Evolutionary conservation across 371 early-diverging fungal species (phyloP).

Genomic region (Rhizomucor pusillus): DNA sequence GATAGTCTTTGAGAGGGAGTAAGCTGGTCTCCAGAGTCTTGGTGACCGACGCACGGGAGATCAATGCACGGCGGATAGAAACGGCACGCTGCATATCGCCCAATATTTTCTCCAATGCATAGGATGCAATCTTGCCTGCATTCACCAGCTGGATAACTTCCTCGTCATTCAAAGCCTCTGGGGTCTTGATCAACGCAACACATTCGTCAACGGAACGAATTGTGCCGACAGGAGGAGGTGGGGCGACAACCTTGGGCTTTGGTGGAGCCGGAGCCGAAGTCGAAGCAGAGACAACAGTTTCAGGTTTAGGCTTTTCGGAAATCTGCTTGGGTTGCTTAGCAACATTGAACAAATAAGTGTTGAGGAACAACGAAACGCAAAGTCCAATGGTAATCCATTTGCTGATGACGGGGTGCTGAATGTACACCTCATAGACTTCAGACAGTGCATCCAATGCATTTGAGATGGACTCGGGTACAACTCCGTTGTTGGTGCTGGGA

Average conservation of each 20-base stretch:
- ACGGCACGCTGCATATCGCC: constrained; percentile 81
- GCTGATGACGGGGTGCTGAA: constrained; percentile 59
- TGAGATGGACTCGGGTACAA: constrained; percentile 33
- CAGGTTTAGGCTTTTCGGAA: constrained; percentile 1
- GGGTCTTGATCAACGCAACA: constrained; percentile 49
- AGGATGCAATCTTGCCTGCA: constrained; percentile 72
- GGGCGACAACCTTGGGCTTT: background rate
- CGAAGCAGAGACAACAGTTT: no score
- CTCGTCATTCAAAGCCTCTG: constrained; percentile 59
- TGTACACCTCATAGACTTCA: constrained; percentile 47
- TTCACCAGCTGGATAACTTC: constrained; percentile 74
- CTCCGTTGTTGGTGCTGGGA: constrained; percentile 17
- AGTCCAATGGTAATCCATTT: constrained; percentile 54
- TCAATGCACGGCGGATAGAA: constrained; percentile 72
- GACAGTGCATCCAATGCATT: constrained; percentile 39
- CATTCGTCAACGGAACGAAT: constrained; percentile 56
- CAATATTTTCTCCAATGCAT: constrained; percentile 84
- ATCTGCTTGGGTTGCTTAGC: constrained; percentile 38
- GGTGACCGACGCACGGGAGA: constrained; percentile 64
- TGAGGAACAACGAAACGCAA: constrained; percentile 53
- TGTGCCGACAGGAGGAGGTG: constrained; percentile 1
- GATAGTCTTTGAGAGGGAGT: constrained; percentile 82
- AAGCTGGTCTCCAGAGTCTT: constrained; percentile 60
- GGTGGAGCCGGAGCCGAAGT: constrained; percentile 2
- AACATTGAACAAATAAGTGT: constrained; percentile 58